These are phyloP conservation scores for Eimeria maxima DNA, from an alignment of 169 alveolate genomes.

Conservation along the genomic window DNA sequence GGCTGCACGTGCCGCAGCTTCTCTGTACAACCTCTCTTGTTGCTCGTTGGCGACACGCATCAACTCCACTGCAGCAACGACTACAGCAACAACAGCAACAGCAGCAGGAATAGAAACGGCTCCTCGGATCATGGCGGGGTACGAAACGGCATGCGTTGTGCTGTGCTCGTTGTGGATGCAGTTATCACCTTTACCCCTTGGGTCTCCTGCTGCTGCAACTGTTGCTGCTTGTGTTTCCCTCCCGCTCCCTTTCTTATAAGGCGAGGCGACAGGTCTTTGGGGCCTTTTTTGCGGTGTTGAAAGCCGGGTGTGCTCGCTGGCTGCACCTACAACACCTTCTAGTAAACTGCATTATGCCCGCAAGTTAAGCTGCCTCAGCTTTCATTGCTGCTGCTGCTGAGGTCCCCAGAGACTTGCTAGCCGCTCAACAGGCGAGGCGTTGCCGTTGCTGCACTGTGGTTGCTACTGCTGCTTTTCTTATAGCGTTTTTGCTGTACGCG, in stretches of 20 bases:
- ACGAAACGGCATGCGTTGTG: not conserved
- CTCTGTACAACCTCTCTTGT: not conserved
- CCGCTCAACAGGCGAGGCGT: not conserved
- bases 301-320: conserved; percentile 58
- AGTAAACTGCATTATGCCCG: not conserved
- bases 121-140: not conserved
- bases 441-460: not conserved
- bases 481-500: conserved; percentile 86
- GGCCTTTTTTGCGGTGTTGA: conserved; percentile 18
- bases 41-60: no score
- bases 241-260: conserved; percentile 4
- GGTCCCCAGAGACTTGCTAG: not conserved
- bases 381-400: not conserved
- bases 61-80: not conserved
- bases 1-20: not conserved
- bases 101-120: not conserved
- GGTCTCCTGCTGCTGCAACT: conserved; percentile 51
- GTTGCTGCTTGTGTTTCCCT: conserved; percentile 14
- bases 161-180: not conserved
- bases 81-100: not conserved
- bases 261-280: conserved; percentile 24
- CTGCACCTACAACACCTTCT: not conserved
- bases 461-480: conserved; percentile 29
- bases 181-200: conserved; percentile 44
- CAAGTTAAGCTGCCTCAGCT: not conserved